phyloP scores from a whole-genome alignment of 192 early-diverging fungal genomes.

The Podila clonocystis region DNA sequence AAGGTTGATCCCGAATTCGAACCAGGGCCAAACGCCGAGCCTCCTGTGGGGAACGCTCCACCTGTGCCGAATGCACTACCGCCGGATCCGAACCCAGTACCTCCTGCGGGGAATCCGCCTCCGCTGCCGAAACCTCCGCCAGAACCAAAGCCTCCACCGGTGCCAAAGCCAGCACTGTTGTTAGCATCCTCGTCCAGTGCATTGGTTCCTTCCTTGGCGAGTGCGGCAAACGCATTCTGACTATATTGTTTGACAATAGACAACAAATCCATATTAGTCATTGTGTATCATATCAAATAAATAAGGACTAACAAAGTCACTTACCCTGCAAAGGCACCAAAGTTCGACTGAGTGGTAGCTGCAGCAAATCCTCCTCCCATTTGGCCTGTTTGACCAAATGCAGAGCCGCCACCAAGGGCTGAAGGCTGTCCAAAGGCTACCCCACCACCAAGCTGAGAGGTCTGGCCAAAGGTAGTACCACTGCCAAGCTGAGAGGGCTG shows the following conservation, averaged over 20 bases:
- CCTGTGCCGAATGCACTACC: slow-evolving; percentile 1
- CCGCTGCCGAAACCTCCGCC: slow-evolving; percentile 5
- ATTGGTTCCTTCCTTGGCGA: slow-evolving; percentile 21
- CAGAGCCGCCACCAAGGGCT: not conserved
- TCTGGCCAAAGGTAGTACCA: not conserved
- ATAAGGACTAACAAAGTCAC: not conserved
- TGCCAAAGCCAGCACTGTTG: slow-evolving; percentile 20
- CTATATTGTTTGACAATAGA: not conserved
- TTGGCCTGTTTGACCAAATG: not conserved
- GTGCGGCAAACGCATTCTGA: slow-evolving; percentile 40
- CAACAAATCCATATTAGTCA: too few species aligned
- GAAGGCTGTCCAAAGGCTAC: slow-evolving; percentile 14
- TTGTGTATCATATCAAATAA: not conserved
- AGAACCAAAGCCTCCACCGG: slow-evolving; percentile 1
- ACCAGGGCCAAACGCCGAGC: not conserved
- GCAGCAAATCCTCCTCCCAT: slow-evolving; percentile 11
- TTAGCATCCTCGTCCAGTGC: slow-evolving; percentile 30
- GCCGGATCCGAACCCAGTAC: slow-evolving; percentile 5
- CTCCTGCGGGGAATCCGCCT: not conserved
- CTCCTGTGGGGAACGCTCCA: too few species aligned
- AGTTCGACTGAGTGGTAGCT: slow-evolving; percentile 33
- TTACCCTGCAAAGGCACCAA: slow-evolving; percentile 44
- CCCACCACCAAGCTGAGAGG: not conserved
- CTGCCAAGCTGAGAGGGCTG: slow-evolving; percentile 11
- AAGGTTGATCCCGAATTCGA: not conserved